Percentiles rank a stretch among this genome's conserved stretches.
phyloP scores from a whole-genome alignment of 257 asterid species.

The Solanum ossicruentum region DNA sequence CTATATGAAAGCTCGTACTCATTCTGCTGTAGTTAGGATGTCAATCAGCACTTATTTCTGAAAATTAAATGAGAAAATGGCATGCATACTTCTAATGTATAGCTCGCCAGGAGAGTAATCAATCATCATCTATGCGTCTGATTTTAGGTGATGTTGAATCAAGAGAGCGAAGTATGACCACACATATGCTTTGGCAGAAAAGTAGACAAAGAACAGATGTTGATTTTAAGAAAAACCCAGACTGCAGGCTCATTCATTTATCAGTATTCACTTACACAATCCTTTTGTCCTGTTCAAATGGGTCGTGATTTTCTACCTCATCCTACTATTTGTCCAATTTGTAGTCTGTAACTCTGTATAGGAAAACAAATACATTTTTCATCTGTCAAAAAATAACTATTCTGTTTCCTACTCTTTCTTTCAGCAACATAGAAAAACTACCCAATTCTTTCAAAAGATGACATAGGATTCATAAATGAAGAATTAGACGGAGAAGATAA shows the following conservation, averaged over 20 bases:
- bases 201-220: not conserved
- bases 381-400: not conserved
- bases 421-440: not conserved
- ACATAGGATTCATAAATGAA: not conserved
- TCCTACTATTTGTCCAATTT: not conserved
- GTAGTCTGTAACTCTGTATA: not conserved
- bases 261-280: not conserved
- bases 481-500: not conserved
- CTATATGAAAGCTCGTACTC: not conserved
- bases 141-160: not conserved
- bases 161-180: not conserved
- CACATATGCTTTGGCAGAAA: not conserved
- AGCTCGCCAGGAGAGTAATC: not conserved
- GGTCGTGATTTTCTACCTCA: not conserved
- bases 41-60: not conserved
- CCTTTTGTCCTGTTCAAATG: not conserved
- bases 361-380: not conserved
- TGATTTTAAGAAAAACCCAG: not conserved
- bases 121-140: not conserved
- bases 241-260: not conserved
- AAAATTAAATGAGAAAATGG: not conserved
- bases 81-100: not conserved
- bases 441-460: not conserved
- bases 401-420: not conserved
- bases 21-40: not conserved